These are phyloP conservation scores for Amaranthus cruentus DNA, from an alignment of 148 eudicot species.

Conservation along the genomic window DNA sequence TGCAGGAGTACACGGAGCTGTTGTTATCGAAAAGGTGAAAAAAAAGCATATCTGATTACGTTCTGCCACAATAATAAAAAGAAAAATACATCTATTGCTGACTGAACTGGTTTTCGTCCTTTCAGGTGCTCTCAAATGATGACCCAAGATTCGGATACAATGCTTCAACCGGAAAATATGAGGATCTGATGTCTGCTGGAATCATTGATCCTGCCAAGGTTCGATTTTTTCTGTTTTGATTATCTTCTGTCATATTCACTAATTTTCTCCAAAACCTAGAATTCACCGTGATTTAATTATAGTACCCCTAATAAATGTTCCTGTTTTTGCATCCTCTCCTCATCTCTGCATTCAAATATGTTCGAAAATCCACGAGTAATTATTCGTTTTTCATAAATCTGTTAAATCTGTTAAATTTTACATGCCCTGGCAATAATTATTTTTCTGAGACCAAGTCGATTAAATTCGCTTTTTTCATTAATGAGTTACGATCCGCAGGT, in stretches of 20 bases:
- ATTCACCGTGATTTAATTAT: too few relatives aligned
- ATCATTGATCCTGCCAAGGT: slow-evolving; percentile 70
- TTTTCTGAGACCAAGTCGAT: neutral
- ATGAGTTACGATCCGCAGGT: slow-evolving; percentile 29
- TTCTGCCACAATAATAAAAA: neutral
- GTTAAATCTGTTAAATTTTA: too few relatives aligned
- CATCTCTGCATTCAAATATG: too few relatives aligned
- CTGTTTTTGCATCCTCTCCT: too few relatives aligned
- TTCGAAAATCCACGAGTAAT: too few relatives aligned
- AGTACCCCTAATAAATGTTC: too few relatives aligned
- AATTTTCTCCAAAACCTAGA: neutral
- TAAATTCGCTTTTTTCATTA: neutral
- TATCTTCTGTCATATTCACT: neutral
- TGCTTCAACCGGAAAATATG: slow-evolving; percentile 60
- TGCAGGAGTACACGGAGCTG: slow-evolving; percentile 62
- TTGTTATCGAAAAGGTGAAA: slow-evolving; percentile 52
- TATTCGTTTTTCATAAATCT: too few relatives aligned
- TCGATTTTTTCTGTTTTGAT: neutral
- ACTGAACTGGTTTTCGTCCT: neutral
- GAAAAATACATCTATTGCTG: neutral
- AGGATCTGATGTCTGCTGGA: slow-evolving; percentile 71
- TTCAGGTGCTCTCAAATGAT: slow-evolving; percentile 46
- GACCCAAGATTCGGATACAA: slow-evolving; percentile 49
- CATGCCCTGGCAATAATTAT: too few relatives aligned
- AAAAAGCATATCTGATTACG: neutral